A percentile compares a stretch with the other conserved stretches of the same genome.
phyloP scores from a whole-genome alignment of 331 rosid genomes.

The Ulmus americana region DNA sequence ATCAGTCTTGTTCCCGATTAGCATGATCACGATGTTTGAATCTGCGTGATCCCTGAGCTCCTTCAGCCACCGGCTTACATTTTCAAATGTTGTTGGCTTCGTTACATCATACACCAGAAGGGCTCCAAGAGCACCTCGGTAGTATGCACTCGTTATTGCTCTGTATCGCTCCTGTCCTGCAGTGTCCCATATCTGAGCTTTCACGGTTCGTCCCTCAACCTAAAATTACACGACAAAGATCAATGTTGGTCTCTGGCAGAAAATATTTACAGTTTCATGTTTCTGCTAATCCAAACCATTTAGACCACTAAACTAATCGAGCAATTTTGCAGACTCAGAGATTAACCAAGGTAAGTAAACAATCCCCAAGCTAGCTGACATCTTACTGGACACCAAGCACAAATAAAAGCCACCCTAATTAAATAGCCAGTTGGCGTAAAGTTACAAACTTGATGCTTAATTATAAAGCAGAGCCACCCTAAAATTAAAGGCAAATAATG shows the following conservation, averaged over 20 bases:
- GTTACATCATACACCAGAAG: constrained; percentile 77
- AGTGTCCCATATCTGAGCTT: constrained; percentile 95
- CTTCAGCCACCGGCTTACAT: constrained; percentile 83
- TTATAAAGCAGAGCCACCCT: not conserved
- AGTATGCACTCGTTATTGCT: constrained; percentile 89
- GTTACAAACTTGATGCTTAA: too few species aligned
- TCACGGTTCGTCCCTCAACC: constrained; percentile 89
- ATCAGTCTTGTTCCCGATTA: constrained; percentile 84
- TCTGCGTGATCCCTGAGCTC: constrained; percentile 91
- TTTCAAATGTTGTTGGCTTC: constrained; percentile 73
- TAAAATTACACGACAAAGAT: constrained; percentile 11
- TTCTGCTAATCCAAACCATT: not conserved
- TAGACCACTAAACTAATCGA: not conserved
- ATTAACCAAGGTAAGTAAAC: not conserved
- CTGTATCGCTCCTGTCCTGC: constrained; percentile 95
- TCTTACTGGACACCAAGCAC: not conserved
- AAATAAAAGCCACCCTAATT: not conserved
- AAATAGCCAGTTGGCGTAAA: not conserved
- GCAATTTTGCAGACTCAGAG: not conserved
- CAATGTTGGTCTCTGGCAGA: not conserved
- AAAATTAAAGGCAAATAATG: not conserved
- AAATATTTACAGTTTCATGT: not conserved
- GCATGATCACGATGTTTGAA: constrained; percentile 75
- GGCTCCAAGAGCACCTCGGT: constrained; percentile 88
- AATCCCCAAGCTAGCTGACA: not conserved